Evolutionary conservation across 1,139 yeast genomes (phyloP), one percentile per base, ranked within the genome.

Genomic region (Protomyces pachydermus): DNA sequence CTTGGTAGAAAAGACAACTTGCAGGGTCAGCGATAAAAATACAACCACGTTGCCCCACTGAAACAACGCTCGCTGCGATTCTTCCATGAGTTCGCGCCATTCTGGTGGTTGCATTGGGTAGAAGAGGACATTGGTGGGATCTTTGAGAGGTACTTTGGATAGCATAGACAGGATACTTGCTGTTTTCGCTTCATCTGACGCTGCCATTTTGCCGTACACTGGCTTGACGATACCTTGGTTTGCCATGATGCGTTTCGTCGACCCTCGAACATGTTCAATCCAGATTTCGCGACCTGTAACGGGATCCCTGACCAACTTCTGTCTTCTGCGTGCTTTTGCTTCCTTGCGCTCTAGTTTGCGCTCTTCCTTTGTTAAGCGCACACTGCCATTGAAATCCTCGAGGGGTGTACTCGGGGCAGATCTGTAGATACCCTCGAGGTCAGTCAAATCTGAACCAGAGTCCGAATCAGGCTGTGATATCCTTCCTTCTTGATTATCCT

Each of bases 51-150:
- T 38, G 4, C 55, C 56, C 62, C 62, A 58, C 25, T 53, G 56
- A 51, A 60, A 38, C 28, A 51, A 34, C 37, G 61, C 39, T 10
- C 34, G 20, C 25, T 55, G 52, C 38, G 61, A 51, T 38, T 65
- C 60, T 14, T 45, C 50, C 23, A 57, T 46, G 16, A 56, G 53
- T 16, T 54, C 61, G n/a, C 48, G 45, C 57, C 62, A 56, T 18
- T 65, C 61, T 3, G 62, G 60, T 16, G 65, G 54, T 3, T 38
- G 52, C 60, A 57, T 35, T n/a, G 66, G 66, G 34, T 60, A 65
- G 45, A 55, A 65, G 2, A 65, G 52, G 32, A 65, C 32, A 48
- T 61, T 60, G 4, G 65, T 65, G 25, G 63, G 63, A 51, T 60
- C 64, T 45, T 60, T 60, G 53, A 60, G 51, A 1, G 60, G 61